Base-by-base conservation (phyloP, 305 asterid species). In the Fraxinus ornus region DNA sequence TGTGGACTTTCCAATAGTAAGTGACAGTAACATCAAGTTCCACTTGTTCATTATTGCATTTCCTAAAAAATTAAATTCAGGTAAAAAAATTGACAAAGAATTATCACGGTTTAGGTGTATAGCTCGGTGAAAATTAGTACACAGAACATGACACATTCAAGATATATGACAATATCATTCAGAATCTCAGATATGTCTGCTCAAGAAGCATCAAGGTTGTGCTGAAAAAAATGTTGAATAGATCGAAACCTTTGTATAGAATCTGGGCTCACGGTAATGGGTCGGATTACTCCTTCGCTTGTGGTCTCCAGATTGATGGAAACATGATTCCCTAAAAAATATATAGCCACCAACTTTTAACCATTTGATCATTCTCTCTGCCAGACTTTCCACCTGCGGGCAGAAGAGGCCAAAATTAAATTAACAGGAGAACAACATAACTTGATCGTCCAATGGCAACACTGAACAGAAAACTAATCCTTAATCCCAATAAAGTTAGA, bases 291-390 rank as follows among this genome's bases (percentile, higher is more conserved):
- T 85, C 88, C 90, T 94, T 86, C 97, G 83, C 88, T 94, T 94
- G 91, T 91, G 95, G 82, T 95, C 98, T 37, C 98, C 99, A 55
- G 99, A 93, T 73, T 92, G 98, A 86, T 94, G 98, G 88, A 97
- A 97, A 86, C 98, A 97, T n/a, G 99, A 97, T 68, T 97, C 99
- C 81, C 99, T 88, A 86, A 97, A 97, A 86, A 93, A 97, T 82
- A 97, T 90, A 89, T 83, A 87, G 79, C 99, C 99, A 76, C 99
- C 99, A 76, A 95, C 95, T 86, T 91, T 94, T 72, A 94, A 83
- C 99, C 99, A 94, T 89, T 89, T 92, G 80, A 89, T 90, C 98
- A 94, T 89, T 87, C 91, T 93, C 90, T 86, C 86, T 0, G 87
- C 93, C 66, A 96, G 95, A 82, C 81, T 82, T 86, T 87, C 92